phyloP scores from a whole-genome alignment of 805 yeast species.

The Metschnikowia colocasiae region DNA sequence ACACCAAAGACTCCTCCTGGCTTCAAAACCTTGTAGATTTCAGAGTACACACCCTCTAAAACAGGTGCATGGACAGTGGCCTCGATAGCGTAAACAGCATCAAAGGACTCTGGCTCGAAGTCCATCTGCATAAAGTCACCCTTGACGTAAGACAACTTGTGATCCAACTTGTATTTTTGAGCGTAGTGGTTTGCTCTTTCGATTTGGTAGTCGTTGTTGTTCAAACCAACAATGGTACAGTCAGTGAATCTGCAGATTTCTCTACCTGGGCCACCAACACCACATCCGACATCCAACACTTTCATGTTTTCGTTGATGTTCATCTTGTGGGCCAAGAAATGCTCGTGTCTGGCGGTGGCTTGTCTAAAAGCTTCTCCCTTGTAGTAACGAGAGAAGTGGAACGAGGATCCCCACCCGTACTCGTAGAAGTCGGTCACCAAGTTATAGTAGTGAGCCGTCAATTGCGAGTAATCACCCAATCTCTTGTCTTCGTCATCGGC shows the following conservation, averaged over 20 bases:
- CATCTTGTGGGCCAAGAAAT: conserved; percentile 85
- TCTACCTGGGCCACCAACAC: conserved; percentile 99
- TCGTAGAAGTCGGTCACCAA: conserved; percentile 97
- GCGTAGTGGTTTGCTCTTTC: conserved; percentile 87
- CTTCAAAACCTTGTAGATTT: conserved; percentile 90
- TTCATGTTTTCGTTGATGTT: conserved; percentile 73
- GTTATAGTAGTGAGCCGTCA: conserved; percentile 94
- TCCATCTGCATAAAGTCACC: conserved; percentile 99
- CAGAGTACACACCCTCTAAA: conserved; percentile 91
- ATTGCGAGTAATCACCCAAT: conserved; percentile 79
- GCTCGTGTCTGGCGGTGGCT: conserved; percentile 97
- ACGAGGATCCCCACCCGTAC: conserved; percentile 98
- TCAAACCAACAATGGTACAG: conserved; percentile 81
- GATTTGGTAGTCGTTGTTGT: conserved; percentile 96
- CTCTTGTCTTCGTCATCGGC: conserved; percentile 68
- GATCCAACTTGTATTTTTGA: conserved; percentile 54
- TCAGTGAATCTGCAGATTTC: conserved; percentile 91
- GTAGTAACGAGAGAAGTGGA: conserved; percentile 95
- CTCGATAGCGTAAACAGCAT: conserved; percentile 97
- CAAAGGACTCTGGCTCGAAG: conserved; percentile 83
- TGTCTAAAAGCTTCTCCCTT: conserved; percentile 90
- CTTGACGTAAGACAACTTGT: conserved; percentile 81
- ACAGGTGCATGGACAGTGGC: conserved; percentile 98
- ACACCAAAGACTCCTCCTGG: conserved; percentile 98
- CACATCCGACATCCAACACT: conserved; percentile 97